Conservation (phyloP, 441 rosid genomes). For the Daphne laureola region DNA sequence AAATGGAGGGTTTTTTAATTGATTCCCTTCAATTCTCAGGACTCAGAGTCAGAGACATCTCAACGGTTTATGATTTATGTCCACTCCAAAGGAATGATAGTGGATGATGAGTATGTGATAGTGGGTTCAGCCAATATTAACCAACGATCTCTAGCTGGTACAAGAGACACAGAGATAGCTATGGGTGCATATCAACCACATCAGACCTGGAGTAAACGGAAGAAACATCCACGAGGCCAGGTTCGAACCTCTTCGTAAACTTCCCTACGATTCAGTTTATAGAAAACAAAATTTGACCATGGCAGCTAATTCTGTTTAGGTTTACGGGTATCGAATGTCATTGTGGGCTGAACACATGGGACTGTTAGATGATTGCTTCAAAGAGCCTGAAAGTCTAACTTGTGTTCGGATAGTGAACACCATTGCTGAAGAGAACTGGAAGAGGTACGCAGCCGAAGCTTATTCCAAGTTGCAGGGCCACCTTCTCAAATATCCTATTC, state of each 20-base stretch:
- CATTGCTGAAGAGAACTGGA: slow-evolving; percentile 68
- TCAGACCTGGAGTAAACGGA: slow-evolving; percentile 46
- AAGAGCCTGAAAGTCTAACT: slow-evolving; percentile 42
- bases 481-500: slow-evolving; percentile 59
- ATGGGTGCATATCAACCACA: slow-evolving; percentile 77
- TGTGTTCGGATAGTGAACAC: slow-evolving; percentile 61
- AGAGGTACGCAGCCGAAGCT: slow-evolving; percentile 32
- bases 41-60: slow-evolving; percentile 43
- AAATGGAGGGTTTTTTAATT: too few species aligned
- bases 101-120: slow-evolving; percentile 75
- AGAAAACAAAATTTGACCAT: slow-evolving; percentile 1
- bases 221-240: slow-evolving; percentile 64
- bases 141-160: slow-evolving; percentile 80
- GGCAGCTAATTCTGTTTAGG: slow-evolving; percentile 24
- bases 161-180: slow-evolving; percentile 86
- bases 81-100: slow-evolving; percentile 82
- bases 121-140: slow-evolving; percentile 86
- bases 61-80: slow-evolving; percentile 79
- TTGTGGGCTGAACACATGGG: slow-evolving; percentile 86
- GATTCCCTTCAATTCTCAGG: slow-evolving; percentile 31
- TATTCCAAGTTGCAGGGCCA: slow-evolving; percentile 55
- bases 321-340: slow-evolving; percentile 76
- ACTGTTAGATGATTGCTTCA: slow-evolving; percentile 30
- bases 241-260: slow-evolving; percentile 17
- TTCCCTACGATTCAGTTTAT: neutral